Evolutionary conservation across 768 basidiomycete species (phyloP).

Genomic region (Lepiota brunneoincarnata): DNA sequence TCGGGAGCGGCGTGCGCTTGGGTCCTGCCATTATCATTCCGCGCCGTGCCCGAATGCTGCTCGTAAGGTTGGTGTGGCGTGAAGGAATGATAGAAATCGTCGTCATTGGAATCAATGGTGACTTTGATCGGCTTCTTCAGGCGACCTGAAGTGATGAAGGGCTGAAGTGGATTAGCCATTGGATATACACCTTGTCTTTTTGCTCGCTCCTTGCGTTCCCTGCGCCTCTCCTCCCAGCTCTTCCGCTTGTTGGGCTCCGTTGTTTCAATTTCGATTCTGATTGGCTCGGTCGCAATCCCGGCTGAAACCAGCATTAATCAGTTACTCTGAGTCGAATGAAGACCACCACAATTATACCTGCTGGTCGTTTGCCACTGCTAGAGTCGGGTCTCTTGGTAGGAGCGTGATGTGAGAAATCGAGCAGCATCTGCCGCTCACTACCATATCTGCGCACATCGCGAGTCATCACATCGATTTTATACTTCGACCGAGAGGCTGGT

Average conservation of each 20-base stretch:
- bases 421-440: conserved; percentile 33
- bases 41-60: neutral
- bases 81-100: conserved; percentile 10
- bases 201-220: conserved; percentile 4
- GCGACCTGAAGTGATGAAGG: conserved; percentile 5
- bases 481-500: conserved; percentile 12
- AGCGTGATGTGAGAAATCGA: conserved; percentile 30
- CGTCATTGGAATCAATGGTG: conserved; percentile 4
- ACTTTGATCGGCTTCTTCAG: conserved; percentile 5
- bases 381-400: neutral
- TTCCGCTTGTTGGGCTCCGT: conserved; percentile 2
- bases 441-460: conserved; percentile 31
- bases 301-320: neutral
- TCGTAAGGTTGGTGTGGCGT: neutral
- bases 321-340: neutral
- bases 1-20: neutral
- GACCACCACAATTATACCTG: neutral
- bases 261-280: conserved; percentile 2
- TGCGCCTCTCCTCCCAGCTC: conserved; percentile 7
- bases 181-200: conserved; percentile 10
- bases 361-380: neutral
- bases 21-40: neutral
- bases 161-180: conserved; percentile 7
- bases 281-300: conserved; percentile 2
- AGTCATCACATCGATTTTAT: conserved; percentile 36